Evolutionary conservation across 1,284 basidiomycete genomes (phyloP), one percentile per base, ranked within the genome.

Genomic region (Porodaedalea pini): DNA sequence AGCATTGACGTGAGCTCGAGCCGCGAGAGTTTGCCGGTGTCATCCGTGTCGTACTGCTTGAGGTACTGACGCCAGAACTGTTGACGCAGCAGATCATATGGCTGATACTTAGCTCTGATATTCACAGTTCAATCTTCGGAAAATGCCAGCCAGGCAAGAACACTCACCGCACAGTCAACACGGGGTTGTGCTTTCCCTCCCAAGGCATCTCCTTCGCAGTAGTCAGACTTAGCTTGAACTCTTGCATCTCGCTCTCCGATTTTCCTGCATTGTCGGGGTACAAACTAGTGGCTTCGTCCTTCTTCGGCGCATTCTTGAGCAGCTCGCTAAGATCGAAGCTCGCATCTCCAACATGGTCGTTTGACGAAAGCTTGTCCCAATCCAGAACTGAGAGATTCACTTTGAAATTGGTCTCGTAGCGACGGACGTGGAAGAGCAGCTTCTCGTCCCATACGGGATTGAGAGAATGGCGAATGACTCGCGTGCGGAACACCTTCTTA

Each of bases 381-480:
- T 98, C 94, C 37, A 94, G 84, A 1, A 97, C 83, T 0, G 85
- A 83, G 57, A 96, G 83, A 64, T 91, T 83, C 17, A 94, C 78
- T 54, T 86, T 83, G 75, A 85, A 92, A 1, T 79, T 68, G 7
- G 82, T 83, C 70, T 99, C 96, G 66, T 94, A 92, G 5, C 87
- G 77, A 23, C 92, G 83, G 3, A 98, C 95, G 69, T 98, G 95
- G 78, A 98, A 98, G 19, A 98, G 79, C 1, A 99, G 78, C 71
- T 96, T 96, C 73, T 98, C 94, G 64, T 98, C 90, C 93, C 95
- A 99, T 0, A 81, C 78, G 0, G 96, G 96, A 69, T 92, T 94
- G 60, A 94, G 82, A 11, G 86, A 89, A 69, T 95, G 92, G 8
- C 92, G 83, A 60, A 94, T 88, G 27, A 94, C 87, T 45, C 93